Conservation (phyloP, 257 asterid species). For the Lycium barbarum region DNA sequence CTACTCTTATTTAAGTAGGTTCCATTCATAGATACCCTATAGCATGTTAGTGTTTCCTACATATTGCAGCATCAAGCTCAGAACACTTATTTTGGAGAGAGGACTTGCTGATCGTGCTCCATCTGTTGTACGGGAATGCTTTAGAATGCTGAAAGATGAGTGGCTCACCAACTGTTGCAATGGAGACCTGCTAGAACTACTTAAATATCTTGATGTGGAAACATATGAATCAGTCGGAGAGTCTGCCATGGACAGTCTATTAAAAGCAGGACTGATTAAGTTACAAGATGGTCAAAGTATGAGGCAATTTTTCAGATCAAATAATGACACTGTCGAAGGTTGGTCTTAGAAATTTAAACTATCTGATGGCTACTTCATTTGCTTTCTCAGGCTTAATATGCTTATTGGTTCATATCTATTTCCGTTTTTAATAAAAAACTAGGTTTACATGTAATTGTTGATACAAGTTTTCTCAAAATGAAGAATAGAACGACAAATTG, state of each 20-base stretch:
- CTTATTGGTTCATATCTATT: neutral
- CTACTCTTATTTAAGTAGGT: neutral
- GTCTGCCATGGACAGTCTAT: slow-evolving; percentile 66
- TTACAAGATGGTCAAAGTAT: slow-evolving; percentile 71
- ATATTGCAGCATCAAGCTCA: slow-evolving; percentile 77
- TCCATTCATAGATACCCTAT: slow-evolving; percentile 8
- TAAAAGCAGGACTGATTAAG: slow-evolving; percentile 70
- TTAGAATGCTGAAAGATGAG: slow-evolving; percentile 83
- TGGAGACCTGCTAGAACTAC: slow-evolving; percentile 72
- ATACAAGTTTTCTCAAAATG: neutral
- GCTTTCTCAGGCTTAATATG: neutral
- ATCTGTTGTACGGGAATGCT: slow-evolving; percentile 80
- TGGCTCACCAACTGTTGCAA: slow-evolving; percentile 90
- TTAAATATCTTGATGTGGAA: slow-evolving; percentile 92
- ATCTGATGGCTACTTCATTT: slow-evolving; percentile 3
- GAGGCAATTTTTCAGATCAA: slow-evolving; percentile 51
- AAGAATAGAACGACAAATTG: neutral
- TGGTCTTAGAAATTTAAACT: slow-evolving; percentile 23
- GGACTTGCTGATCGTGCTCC: slow-evolving; percentile 91
- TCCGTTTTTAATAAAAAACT: neutral
- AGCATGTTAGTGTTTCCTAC: slow-evolving; percentile 32
- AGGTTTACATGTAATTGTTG: neutral
- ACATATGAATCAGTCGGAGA: slow-evolving; percentile 92
- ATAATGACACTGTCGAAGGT: slow-evolving; percentile 68
- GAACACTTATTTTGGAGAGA: slow-evolving; percentile 87